A percentile compares a stretch with the other conserved stretches of the same genome.
These are phyloP conservation scores for Podospora appendiculata DNA, from an alignment of 495 filamentous ascomycete species.

Conservation along the genomic window DNA sequence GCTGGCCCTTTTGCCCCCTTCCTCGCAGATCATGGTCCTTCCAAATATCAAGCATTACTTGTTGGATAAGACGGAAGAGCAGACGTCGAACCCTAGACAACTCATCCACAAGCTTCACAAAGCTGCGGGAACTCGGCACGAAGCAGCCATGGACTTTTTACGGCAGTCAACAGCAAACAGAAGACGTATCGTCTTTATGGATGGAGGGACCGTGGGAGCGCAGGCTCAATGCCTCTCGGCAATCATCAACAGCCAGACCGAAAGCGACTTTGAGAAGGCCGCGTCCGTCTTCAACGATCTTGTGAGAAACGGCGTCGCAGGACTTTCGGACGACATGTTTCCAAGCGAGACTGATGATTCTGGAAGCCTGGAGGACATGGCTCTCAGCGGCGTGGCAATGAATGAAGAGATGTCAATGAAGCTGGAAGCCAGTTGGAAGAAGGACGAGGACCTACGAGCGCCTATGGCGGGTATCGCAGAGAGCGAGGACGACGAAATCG, in stretches of 20 bases:
- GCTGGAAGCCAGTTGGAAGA: neutral
- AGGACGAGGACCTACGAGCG: neutral
- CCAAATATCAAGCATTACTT: too few species aligned
- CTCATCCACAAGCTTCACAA: constrained; percentile 35
- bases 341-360: too few species aligned
- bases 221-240: constrained; percentile 32
- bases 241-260: constrained; percentile 19
- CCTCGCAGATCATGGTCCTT: too few species aligned
- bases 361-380: too few species aligned
- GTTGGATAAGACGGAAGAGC: too few species aligned
- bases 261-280: constrained; percentile 28
- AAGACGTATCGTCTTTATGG: constrained; percentile 41
- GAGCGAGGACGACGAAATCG: constrained; percentile 1
- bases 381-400: too few species aligned
- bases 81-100: constrained; percentile 16
- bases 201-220: constrained; percentile 42
- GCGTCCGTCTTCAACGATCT: too few species aligned
- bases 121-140: constrained; percentile 30
- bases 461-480: neutral
- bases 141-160: constrained; percentile 38
- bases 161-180: constrained; percentile 26
- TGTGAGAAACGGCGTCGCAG: too few species aligned
- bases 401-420: neutral
- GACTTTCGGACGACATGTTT: too few species aligned
- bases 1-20: too few species aligned